Evolutionary conservation across 257 asterid genomes (phyloP), one percentile per base, ranked within the genome.

Genomic region (Przewalskia tangutica): DNA sequence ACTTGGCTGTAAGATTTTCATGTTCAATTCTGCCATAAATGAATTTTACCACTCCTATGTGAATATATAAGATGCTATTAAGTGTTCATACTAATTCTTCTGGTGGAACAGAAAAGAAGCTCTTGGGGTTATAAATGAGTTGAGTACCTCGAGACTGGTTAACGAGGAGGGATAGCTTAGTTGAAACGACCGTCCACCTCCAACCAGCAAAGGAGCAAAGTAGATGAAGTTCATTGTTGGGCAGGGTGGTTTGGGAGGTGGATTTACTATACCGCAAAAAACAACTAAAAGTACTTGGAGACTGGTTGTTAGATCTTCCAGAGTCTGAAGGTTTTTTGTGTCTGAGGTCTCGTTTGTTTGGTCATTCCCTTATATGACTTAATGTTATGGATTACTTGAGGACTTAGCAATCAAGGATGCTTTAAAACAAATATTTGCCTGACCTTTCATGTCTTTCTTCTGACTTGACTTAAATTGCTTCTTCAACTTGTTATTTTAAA

Each of bases 401-500:
- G 38, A 48, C 44, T 44, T 7, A 20, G 23, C 14, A 46, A 71
- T 11, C 42, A 20, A 46, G 59, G 59, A 71, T 12, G 40, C 20
- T 48, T 46, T 71, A 46, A 71, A 71, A 59, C 79, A 71, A 34
- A 71, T 48, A 11, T 44, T 12, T 7, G 7, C 23, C 60, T 48
- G 79, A 73, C 58, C 78, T 73, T 48, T 71, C 79, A 20, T 46
- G 16, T 73, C 23, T 23, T 23, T 7, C 48, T 73, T 20, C 23
- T 48, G 12, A 18, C 7, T 12, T 4, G 11, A 44, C 40, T 71
- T 11, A 71, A 67, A 38, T 67, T 54, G 67, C 67, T 81, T 68
- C 79, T 42, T 81, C 55, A 51, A 54, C 59, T 81, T 81, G 53
- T 32, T 81, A 71, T 71, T 44, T 81, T 53, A 8, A 8, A 48